phyloP scores from a whole-genome alignment of 768 basidiomycete genomes.

The Tricholomella constricta region DNA sequence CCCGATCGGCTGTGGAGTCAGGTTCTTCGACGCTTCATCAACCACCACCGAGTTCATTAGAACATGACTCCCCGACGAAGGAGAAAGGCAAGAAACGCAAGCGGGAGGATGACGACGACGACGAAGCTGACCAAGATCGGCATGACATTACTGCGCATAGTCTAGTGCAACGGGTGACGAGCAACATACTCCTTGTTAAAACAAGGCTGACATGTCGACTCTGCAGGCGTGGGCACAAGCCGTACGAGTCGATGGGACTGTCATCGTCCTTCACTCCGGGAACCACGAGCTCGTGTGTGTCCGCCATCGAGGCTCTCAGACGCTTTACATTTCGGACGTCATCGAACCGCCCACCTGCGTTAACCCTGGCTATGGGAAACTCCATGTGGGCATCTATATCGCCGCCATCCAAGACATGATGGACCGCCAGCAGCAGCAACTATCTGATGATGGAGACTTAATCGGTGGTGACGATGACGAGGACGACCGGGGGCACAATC shows the following conservation, averaged over 20 bases:
- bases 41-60: no score
- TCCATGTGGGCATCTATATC: conserved; percentile 20
- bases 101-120: background rate
- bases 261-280: no score
- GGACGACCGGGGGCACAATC: background rate
- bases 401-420: conserved; percentile 22
- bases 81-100: no score
- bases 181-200: conserved; percentile 5
- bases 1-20: conserved; percentile 4
- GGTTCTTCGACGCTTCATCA: no score
- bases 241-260: no score
- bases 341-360: conserved; percentile 6
- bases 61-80: no score
- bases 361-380: conserved; percentile 22
- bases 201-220: no score
- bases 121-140: conserved; percentile 1
- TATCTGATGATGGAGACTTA: conserved; percentile 8
- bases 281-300: no score
- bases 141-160: conserved; percentile 11
- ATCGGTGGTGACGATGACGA: background rate
- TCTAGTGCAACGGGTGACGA: conserved; percentile 22
- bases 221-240: background rate
- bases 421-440: conserved; percentile 14
- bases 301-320: no score
- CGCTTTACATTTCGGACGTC: no score